Evolutionary conservation across 2,329 filamentous ascomycete genomes (phyloP).

Genomic region (Niveomyces coronatus): DNA sequence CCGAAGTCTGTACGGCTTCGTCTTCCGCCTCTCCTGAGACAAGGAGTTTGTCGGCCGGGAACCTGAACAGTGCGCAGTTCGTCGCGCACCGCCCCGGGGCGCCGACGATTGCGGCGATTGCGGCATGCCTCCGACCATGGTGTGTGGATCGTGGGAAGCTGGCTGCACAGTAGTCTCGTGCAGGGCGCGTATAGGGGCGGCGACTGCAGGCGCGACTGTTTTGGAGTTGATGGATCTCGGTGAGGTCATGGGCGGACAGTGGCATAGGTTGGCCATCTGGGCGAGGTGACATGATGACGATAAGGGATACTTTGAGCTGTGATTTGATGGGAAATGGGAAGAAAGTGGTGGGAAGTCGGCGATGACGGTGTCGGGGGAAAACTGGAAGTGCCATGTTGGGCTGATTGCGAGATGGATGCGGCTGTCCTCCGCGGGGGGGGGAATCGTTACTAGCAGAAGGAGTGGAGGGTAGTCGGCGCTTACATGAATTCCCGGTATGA

Average conservation of each 20-base stretch:
- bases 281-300: conserved; percentile 33
- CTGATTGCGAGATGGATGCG: too few relatives aligned
- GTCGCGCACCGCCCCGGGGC: conserved; percentile 37
- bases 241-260: conserved; percentile 30
- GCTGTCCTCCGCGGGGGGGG: too few relatives aligned
- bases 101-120: conserved; percentile 31
- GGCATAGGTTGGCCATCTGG: conserved; percentile 37
- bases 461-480: conserved; percentile 32
- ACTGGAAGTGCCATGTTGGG: conserved; percentile 31
- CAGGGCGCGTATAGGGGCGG: conserved; percentile 18
- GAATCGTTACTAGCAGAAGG: too few relatives aligned
- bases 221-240: conserved; percentile 19
- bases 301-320: conserved; percentile 35
- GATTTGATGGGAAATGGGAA: conserved; percentile 35
- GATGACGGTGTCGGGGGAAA: conserved; percentile 37
- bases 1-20: conserved; percentile 42
- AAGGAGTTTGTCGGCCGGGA: conserved; percentile 37
- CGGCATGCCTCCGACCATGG: conserved; percentile 38
- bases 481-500: conserved; percentile 42
- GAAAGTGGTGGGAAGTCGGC: conserved; percentile 31
- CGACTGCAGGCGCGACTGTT: conserved; percentile 17
- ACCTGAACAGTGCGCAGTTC: conserved; percentile 40
- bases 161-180: conserved; percentile 30
- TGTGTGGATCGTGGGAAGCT: conserved; percentile 34
- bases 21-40: conserved; percentile 34